phyloP scores from a whole-genome alignment of 2,329 filamentous ascomycete genomes.

The Corinectria fuckeliana region DNA sequence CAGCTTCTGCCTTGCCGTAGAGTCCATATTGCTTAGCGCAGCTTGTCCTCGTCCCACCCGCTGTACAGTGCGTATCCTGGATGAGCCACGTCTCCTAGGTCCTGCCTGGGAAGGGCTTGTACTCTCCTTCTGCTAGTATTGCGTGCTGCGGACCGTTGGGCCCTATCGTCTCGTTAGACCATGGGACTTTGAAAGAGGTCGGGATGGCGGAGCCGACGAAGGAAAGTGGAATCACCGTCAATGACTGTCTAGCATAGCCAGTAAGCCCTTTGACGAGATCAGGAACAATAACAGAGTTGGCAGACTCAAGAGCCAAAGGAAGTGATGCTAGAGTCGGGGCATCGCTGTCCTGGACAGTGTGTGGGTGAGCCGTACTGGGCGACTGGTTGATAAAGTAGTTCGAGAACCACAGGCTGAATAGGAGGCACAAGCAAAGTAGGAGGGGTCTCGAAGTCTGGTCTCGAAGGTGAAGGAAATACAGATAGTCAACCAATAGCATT shows the following conservation, averaged over 20 bases:
- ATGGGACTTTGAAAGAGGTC: background rate
- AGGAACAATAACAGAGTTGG: no score
- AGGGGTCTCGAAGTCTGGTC: no score
- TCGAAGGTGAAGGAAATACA: no score
- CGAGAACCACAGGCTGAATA: no score
- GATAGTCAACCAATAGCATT: no score
- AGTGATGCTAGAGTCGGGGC: no score
- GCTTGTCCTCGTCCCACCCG: slow-evolving; percentile 24
- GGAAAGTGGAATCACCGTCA: background rate
- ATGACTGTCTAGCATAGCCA: background rate
- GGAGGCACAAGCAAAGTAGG: no score
- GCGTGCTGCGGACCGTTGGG: slow-evolving; percentile 46
- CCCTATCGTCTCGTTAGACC: slow-evolving; percentile 38
- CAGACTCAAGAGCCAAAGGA: no score
- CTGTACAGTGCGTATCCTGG: background rate
- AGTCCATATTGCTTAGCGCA: slow-evolving; percentile 35
- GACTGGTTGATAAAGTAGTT: no score
- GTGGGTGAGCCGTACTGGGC: no score
- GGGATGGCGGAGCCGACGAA: background rate
- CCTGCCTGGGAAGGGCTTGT: slow-evolving; percentile 39
- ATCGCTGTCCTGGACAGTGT: no score
- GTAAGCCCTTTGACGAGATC: no score
- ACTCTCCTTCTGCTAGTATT: slow-evolving; percentile 30
- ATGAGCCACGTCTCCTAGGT: slow-evolving; percentile 37
- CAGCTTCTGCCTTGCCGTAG: slow-evolving; percentile 38